Conservation (phyloP, 306 rosid genomes). For the Begonia peltatifolia region DNA sequence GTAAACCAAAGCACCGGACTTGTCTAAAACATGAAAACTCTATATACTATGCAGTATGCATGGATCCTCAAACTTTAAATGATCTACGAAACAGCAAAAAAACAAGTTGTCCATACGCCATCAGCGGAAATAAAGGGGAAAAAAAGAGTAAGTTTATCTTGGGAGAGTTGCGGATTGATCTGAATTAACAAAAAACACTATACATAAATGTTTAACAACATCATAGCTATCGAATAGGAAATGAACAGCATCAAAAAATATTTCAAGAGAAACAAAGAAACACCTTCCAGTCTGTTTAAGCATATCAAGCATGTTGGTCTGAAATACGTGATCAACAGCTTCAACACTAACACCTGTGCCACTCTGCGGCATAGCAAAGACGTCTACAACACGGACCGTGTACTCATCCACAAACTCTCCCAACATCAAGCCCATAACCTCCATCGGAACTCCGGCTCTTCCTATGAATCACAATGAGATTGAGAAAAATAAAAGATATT, state of each 20-base stretch:
- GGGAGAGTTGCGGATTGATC: too few species aligned
- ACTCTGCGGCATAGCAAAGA: constrained; percentile 96
- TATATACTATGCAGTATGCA: too few species aligned
- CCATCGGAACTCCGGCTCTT: constrained; percentile 98
- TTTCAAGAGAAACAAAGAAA: background rate
- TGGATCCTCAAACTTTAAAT: too few species aligned
- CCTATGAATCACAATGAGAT: constrained; percentile 22
- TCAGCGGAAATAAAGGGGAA: too few species aligned
- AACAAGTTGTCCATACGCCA: too few species aligned
- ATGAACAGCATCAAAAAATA: background rate
- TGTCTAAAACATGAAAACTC: too few species aligned
- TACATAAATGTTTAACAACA: too few species aligned
- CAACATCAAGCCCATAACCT: constrained; percentile 95
- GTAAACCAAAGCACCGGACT: too few species aligned
- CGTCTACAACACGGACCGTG: constrained; percentile 89
- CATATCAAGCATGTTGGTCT: constrained; percentile 98
- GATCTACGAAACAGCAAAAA: too few species aligned
- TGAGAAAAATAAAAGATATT: background rate
- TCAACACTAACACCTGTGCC: constrained; percentile 96
- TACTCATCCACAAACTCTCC: constrained; percentile 93
- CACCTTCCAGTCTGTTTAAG: constrained; percentile 92
- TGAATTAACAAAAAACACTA: too few species aligned
- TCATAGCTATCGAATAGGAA: too few species aligned
- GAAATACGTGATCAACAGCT: constrained; percentile 94
- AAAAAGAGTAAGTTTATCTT: too few species aligned